Percentiles rank a stretch among this genome's conserved stretches.
Conservation (phyloP, 352 stramenopile species). For the Pythium scleroteichum region DNA sequence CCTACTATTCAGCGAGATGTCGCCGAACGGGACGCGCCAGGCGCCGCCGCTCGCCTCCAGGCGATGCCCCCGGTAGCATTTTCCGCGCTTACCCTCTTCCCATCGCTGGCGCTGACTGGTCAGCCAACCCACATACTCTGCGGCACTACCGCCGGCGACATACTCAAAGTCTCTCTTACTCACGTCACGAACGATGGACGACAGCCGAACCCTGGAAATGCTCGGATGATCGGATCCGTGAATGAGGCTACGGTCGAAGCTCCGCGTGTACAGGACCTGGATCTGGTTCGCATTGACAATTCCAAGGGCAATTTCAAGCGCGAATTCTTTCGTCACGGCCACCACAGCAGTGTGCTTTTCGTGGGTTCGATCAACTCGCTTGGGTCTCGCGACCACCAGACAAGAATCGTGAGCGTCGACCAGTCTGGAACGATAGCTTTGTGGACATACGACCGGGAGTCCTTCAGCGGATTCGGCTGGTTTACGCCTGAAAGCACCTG, state of each 20-base stretch:
- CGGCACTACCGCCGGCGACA: slow-evolving; percentile 10
- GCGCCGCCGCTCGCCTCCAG: slow-evolving; percentile 1
- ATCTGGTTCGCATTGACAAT: slow-evolving; percentile 1
- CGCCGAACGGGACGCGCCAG: slow-evolving; percentile 19
- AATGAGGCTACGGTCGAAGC: slow-evolving; percentile 38
- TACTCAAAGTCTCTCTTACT: slow-evolving; percentile 3
- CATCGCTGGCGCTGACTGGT: slow-evolving; percentile 1
- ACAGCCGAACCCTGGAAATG: background rate
- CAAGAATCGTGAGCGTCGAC: slow-evolving; percentile 44
- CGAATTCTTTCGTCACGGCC: slow-evolving; percentile 43
- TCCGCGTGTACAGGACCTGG: slow-evolving; percentile 7
- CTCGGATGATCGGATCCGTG: background rate
- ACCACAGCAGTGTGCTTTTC: slow-evolving; percentile 39
- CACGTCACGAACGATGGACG: background rate
- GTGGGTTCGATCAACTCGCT: slow-evolving; percentile 27
- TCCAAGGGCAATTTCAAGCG: slow-evolving; percentile 4
- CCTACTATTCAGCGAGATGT: slow-evolving; percentile 26
- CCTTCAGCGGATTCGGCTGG: slow-evolving; percentile 49
- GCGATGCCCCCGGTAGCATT: background rate
- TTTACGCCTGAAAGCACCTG: slow-evolving; percentile 33
- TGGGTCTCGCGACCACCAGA: background rate
- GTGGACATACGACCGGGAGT: slow-evolving; percentile 41
- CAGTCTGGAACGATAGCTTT: slow-evolving; percentile 34
- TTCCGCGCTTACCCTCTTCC: slow-evolving; percentile 8
- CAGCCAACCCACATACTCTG: slow-evolving; percentile 11